phyloP scores from a whole-genome alignment of 2,329 filamentous ascomycete genomes.

The Neospermospora avenae region DNA sequence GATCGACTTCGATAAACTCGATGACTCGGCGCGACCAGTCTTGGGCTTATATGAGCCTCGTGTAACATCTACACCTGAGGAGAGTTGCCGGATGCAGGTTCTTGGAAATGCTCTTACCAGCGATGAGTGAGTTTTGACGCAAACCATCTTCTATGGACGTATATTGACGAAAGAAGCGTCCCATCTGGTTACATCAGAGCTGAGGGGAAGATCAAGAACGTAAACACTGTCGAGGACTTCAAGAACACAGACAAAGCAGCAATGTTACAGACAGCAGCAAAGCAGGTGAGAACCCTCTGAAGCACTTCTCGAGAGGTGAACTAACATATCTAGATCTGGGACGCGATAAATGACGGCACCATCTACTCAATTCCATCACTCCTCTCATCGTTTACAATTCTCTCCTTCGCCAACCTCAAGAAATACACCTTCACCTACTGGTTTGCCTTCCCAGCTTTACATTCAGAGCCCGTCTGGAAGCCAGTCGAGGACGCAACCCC shows the following conservation, averaged over 20 bases:
- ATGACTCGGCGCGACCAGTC: slow-evolving; percentile 84
- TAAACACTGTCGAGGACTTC: slow-evolving; percentile 94
- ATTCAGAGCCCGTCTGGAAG: slow-evolving; percentile 83
- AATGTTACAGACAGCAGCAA: slow-evolving; percentile 74
- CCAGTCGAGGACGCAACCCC: slow-evolving; percentile 48
- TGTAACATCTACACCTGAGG: slow-evolving; percentile 63
- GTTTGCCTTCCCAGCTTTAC: slow-evolving; percentile 92
- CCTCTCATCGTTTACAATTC: slow-evolving; percentile 80
- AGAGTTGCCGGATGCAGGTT: slow-evolving; percentile 86
- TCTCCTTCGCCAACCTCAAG: slow-evolving; percentile 94
- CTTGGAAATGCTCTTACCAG: slow-evolving; percentile 81
- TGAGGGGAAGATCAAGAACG: slow-evolving; percentile 92
- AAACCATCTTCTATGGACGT: background rate
- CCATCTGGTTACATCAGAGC: slow-evolving; percentile 73
- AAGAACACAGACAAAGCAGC: slow-evolving; percentile 75
- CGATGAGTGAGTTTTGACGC: slow-evolving; percentile 72
- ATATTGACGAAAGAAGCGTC: slow-evolving; percentile 46
- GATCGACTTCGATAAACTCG: slow-evolving; percentile 94
- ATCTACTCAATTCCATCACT: slow-evolving; percentile 94
- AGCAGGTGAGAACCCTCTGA: slow-evolving; percentile 55
- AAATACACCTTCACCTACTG: slow-evolving; percentile 98
- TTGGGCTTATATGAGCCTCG: slow-evolving; percentile 88
- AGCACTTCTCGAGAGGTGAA: background rate
- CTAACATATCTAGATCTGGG: slow-evolving; percentile 71
- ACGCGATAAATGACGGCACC: slow-evolving; percentile 92